A percentile compares a stretch with the other conserved stretches of the same genome.
phyloP scores from a whole-genome alignment of 2,329 filamentous ascomycete genomes.

The Ascochyta koolunga region DNA sequence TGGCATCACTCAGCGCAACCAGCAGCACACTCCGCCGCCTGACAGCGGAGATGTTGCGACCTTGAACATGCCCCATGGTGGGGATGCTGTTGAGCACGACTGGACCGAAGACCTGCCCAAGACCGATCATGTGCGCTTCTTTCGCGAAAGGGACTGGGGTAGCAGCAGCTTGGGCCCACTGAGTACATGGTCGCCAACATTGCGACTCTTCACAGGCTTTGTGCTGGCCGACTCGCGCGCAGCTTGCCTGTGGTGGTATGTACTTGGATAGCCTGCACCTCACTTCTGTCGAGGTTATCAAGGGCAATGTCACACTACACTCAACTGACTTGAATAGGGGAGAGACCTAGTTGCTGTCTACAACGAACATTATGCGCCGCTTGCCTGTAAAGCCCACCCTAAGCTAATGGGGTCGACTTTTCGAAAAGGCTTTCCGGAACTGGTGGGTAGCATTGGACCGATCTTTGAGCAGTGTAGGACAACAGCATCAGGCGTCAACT shows the following conservation, averaged over 20 bases:
- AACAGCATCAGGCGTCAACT: constrained; percentile 33
- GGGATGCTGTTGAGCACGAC: constrained; percentile 25
- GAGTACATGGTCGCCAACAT: constrained; percentile 31
- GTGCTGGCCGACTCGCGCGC: constrained; percentile 42
- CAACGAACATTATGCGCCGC: constrained; percentile 38
- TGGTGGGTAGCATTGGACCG: constrained; percentile 28
- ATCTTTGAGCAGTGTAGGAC: constrained; percentile 34
- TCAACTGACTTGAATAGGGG: constrained; percentile 25
- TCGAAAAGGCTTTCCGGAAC: constrained; percentile 36
- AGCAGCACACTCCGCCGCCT: constrained; percentile 22
- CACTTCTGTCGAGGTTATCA: not conserved
- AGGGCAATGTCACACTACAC: not conserved
- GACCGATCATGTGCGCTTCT: constrained; percentile 43
- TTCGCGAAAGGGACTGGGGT: constrained; percentile 37
- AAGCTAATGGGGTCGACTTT: constrained; percentile 42
- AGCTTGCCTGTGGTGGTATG: constrained; percentile 44
- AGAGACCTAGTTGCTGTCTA: constrained; percentile 40
- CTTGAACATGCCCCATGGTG: constrained; percentile 4
- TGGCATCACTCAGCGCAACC: constrained; percentile 8
- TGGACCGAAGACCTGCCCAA: constrained; percentile 40
- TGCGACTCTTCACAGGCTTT: constrained; percentile 39
- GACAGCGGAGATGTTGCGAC: constrained; percentile 19
- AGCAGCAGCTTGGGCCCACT: constrained; percentile 35
- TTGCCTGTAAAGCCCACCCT: constrained; percentile 36
- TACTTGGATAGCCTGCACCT: not conserved